Evolutionary conservation across 2,329 filamentous ascomycete genomes (phyloP), one percentile per base, ranked within the genome.

Genomic region (Bipolaris victoriae): DNA sequence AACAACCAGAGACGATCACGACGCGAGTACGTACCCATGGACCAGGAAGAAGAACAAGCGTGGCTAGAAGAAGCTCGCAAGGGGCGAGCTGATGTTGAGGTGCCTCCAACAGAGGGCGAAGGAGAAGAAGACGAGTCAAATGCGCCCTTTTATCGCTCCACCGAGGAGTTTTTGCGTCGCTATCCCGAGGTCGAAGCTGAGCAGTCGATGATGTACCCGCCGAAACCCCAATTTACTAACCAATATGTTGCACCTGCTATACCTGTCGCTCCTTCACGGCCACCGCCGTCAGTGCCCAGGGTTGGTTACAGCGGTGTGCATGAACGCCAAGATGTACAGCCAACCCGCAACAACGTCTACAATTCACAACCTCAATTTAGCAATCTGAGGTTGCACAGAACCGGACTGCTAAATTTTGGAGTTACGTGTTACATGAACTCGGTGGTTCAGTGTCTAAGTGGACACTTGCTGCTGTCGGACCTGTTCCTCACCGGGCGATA

Each of bases 371-470:
- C 77, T 33, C 77, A 79, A 15, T 73, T 79, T 39, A 76, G 78
- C 4, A 75, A 77, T 22, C 77, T 80, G 36, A 76, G 78, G 26
- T 80, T 86, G 66, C 84, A 87, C n/a, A 80, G 81, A 35, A 90
- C 91, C 10, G 93, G 94, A 0, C 82, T 97, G 11, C 80, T 87
- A 57, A 97, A 97, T 66, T 90, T 92, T 39, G 86, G 87, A 1
- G 88, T 90, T 45, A 93, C 90, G 63, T 97, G 94, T 74, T 97
- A 97, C 72, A 92, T 95, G 82, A 97, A 97, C 76, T 89, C 91
- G n/a, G 88, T 89, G 0, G 81, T 98, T 24, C 94, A 98, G 76
- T 90, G 90, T 58, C 79, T 97, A 16, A 90, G 90, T 57, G 89
- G 88, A 1, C 94, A 92, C 0, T 78, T 83, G 7, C 80, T 82